Conservation (phyloP, 805 yeast genomes). For the Spathaspora boniae region DNA sequence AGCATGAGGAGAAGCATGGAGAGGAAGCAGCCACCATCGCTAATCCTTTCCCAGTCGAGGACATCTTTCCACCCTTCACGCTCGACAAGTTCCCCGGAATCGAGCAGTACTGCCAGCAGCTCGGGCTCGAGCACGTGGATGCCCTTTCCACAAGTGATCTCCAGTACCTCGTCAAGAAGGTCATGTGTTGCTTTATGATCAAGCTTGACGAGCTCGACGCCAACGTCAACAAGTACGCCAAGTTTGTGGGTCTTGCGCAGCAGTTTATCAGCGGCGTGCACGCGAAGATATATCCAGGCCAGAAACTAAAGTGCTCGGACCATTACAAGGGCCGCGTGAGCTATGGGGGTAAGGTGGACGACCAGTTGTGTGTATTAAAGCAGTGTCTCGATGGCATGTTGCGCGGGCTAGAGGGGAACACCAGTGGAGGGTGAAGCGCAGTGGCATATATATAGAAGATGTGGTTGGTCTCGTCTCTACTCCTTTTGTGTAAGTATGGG, state of each 20-base stretch:
- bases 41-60: no score
- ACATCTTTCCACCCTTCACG: no score
- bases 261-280: slow-evolving; percentile 34
- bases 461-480: not conserved
- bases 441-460: not conserved
- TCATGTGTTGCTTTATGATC: slow-evolving; percentile 32
- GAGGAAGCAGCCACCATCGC: no score
- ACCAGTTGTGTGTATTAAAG: slow-evolving; percentile 13
- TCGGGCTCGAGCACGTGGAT: slow-evolving; percentile 16
- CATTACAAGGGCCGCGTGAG: slow-evolving; percentile 5
- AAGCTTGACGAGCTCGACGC: slow-evolving; percentile 17
- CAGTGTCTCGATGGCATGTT: slow-evolving; percentile 27
- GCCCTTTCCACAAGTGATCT: slow-evolving; percentile 22
- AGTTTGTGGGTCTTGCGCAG: slow-evolving; percentile 20
- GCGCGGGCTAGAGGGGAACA: slow-evolving; percentile 2
- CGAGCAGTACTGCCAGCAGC: not conserved
- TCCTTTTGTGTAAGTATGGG: not conserved
- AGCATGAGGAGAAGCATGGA: no score
- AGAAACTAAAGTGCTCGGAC: slow-evolving; percentile 2
- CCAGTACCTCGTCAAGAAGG: slow-evolving; percentile 28
- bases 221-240: slow-evolving; percentile 24
- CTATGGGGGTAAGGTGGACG: slow-evolving; percentile 12
- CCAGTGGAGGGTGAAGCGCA: not conserved
- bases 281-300: slow-evolving; percentile 17
- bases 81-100: no score